phyloP scores from a whole-genome alignment of 345 rosid species.

The Hirschfeldia incana region DNA sequence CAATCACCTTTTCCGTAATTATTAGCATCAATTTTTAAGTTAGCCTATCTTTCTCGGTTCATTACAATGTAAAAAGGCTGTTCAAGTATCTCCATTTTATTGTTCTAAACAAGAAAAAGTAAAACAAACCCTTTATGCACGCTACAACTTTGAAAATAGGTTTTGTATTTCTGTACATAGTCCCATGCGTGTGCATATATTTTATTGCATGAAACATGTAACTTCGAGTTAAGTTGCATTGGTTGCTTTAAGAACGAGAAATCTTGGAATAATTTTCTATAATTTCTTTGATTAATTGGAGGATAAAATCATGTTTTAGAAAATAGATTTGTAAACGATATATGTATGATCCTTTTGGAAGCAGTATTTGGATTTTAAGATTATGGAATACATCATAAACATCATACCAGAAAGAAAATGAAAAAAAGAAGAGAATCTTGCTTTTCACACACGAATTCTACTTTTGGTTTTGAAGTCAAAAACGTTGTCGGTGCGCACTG shows the following conservation, averaged over 20 bases:
- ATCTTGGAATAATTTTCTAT: not conserved
- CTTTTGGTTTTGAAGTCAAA: conserved; percentile 34
- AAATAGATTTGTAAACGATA: not conserved
- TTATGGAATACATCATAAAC: not conserved
- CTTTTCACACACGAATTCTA: conserved; percentile 41
- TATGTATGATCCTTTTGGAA: not conserved
- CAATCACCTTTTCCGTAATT: conserved; percentile 34
- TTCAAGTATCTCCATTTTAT: conserved; percentile 15
- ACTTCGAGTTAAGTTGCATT: conserved; percentile 7
- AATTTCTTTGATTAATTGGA: not conserved
- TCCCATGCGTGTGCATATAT: conserved; percentile 32
- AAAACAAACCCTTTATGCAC: conserved; percentile 33
- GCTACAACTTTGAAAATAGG: conserved; percentile 32
- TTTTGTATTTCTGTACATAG: not conserved
- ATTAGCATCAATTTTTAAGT: conserved; percentile 34
- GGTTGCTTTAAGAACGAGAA: not conserved
- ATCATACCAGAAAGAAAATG: conserved; percentile 5
- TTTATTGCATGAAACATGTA: conserved; percentile 16
- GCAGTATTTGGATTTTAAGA: conserved; percentile 5
- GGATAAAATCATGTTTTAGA: not conserved
- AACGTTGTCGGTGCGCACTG: conserved; percentile 37
- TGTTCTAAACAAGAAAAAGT: conserved; percentile 14
- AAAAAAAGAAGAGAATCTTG: conserved; percentile 23
- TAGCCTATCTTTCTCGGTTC: conserved; percentile 23
- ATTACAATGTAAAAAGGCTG: conserved; percentile 29